phyloP scores from a whole-genome alignment of 495 filamentous ascomycete species.

The Zalerion maritima region DNA sequence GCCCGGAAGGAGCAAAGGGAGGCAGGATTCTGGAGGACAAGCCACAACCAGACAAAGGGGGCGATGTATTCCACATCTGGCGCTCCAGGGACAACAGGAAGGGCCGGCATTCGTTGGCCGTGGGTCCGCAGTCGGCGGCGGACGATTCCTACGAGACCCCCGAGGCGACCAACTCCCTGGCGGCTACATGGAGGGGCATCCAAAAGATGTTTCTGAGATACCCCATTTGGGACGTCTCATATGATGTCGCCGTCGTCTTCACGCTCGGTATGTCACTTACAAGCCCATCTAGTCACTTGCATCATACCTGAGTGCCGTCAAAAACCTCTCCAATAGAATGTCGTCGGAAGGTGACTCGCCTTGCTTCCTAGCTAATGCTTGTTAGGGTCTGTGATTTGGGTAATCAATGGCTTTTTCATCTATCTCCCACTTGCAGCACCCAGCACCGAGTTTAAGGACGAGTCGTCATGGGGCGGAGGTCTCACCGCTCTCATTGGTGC shows the following conservation, averaged over 20 bases:
- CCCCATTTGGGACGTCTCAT: conserved; percentile 58
- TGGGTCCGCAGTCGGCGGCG: conserved; percentile 20
- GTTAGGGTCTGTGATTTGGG: conserved; percentile 42
- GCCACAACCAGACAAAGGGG: no score
- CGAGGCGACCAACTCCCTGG: conserved; percentile 25
- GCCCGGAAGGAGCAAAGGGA: no score
- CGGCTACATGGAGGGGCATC: conserved; percentile 27
- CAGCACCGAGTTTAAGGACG: conserved; percentile 37
- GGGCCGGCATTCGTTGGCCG: conserved; percentile 42
- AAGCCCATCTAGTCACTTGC: no score
- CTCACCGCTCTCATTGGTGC: conserved; percentile 56
- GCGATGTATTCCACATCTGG: no score
- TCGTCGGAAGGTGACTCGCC: no score
- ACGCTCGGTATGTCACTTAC: conserved; percentile 30
- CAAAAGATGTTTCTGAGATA: conserved; percentile 40
- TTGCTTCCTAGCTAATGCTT: neutral
- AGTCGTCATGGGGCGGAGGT: conserved; percentile 38
- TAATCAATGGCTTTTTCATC: conserved; percentile 54
- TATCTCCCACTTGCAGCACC: conserved; percentile 46
- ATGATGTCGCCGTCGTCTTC: conserved; percentile 49
- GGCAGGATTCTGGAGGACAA: no score
- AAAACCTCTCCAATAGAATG: no score
- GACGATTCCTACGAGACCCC: conserved; percentile 23
- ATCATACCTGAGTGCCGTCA: no score
- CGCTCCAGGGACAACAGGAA: conserved; percentile 60